Evolutionary conservation across 805 yeast genomes (phyloP), one percentile per base, ranked within the genome.

Genomic region (Spathaspora passalidarum): DNA sequence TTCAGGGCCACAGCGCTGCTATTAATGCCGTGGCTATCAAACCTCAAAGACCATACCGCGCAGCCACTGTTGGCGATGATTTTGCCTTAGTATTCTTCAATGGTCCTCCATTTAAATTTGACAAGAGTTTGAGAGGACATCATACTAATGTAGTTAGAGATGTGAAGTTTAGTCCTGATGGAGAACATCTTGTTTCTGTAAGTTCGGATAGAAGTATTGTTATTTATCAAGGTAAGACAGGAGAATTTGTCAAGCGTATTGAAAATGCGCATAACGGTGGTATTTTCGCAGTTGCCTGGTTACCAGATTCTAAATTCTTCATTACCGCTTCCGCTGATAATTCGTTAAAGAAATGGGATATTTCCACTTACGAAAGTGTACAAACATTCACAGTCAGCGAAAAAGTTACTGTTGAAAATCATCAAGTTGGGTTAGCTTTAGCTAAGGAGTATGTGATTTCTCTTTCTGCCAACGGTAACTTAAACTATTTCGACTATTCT

Each of bases 21-120:
- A 81, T 92, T 59, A 89, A 87, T 59, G 88, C 94, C 0, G 96
- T 90, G 17, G 81, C 86, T 47, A 84, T 92, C 53, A 84, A 86
- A 59, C 89, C 91, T 17, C 80, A 78, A 51, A 80, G 99, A 65
- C 99, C 99, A 8, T 88, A 86, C 70, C 75, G 96, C 47, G 96
- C 96, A 0, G 96, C 86, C 5, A 90, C 98, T 2, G 97, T 86
- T 7, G 80, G 95, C 34, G 97, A 91, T 60, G 98, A 94, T 62
- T 81, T 83, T 44, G 84, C 88, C 1, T 65, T 91, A 52, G 96
- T 91, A 1, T 90, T 90, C 60, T 82, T 79, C 60, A 82, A 82
- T 44, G 98, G 98, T 1, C 97, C 97, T 3, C 99, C 99, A 0
- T 94, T 91, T 75, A 88, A 88, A 62, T 94, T 92, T 60, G 74